Base-by-base conservation (phyloP, 2,329 filamentous ascomycete species). In the Trichoderma hamatum region DNA sequence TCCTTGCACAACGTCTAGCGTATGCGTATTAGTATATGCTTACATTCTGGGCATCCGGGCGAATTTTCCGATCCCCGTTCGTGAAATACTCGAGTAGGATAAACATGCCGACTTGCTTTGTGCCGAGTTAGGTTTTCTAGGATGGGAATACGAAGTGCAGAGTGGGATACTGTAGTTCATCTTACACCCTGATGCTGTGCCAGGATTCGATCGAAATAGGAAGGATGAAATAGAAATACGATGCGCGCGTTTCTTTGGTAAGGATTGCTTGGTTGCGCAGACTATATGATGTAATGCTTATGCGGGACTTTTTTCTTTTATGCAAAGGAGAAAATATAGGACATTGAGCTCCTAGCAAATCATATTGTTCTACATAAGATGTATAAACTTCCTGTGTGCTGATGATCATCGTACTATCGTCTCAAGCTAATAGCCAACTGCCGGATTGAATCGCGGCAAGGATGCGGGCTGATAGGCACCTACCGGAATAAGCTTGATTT, bases 401-500 rank as follows among this genome's bases (percentile, higher is more conserved):
- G 30, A 19, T 51, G 26, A 62, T 62, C 43, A 62, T 62, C 43
- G n/a, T 62, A n/a, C 39, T 43, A 43, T 43, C 16, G 39, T n/a
- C 39, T 43, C 19, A n/a, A 43, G 5, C 39, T n/a, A 43, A 43
- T 43, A 43, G 39, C 39, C 28, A 43, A 49, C 39, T 30, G 10
- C 26, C 34, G 32, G n/a, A 52, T 16, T 21, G 30, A 51, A 52
- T 16, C 28, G n/a, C 43, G 14, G 30, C 46, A 51, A 9, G 46
- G 46, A 52, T 63, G 43, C 9, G 16, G n/a, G 30, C 46, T 52
- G 39, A 43, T 43, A n/a, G 60, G 51, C 28, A 63, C 60, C 43
- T 63, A 52, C 60, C 60, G 24, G 34, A 63, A 52, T 63, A 63
- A 63, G 60, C 60, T 63, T 63, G 46, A 63, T 63, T 63, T 52